phyloP scores from a whole-genome alignment of 164 flowering plant species.

The Vitis labrusca region DNA sequence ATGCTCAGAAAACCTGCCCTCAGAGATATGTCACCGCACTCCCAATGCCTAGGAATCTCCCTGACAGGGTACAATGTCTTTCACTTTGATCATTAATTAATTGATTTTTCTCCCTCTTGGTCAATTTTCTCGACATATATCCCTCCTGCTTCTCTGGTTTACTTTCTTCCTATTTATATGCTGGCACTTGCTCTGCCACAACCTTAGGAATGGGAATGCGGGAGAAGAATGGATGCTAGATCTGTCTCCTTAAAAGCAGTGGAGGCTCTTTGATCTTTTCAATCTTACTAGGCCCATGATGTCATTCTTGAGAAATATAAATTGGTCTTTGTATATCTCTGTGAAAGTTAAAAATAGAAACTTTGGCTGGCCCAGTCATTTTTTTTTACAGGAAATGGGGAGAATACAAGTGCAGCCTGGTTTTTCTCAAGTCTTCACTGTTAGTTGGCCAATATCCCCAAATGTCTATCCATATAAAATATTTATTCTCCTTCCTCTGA shows the following conservation, averaged over 20 bases:
- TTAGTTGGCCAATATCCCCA: background rate
- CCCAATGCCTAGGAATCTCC: slow-evolving; percentile 68
- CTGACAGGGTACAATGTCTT: slow-evolving; percentile 77
- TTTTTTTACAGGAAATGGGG: slow-evolving; percentile 26
- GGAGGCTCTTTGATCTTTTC: slow-evolving; percentile 23
- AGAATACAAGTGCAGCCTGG: slow-evolving; percentile 11
- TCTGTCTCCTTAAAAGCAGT: slow-evolving; percentile 20
- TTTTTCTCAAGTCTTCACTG: slow-evolving; percentile 5
- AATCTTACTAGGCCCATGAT: slow-evolving; percentile 22
- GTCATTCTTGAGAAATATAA: slow-evolving; percentile 20
- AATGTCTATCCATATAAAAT: background rate
- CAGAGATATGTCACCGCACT: slow-evolving; percentile 76
- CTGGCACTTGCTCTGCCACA: slow-evolving; percentile 17
- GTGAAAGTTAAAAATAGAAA: slow-evolving; percentile 13
- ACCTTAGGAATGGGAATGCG: slow-evolving; percentile 20
- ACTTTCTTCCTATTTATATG: slow-evolving; percentile 16
- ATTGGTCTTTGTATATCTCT: slow-evolving; percentile 22
- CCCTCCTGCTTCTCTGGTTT: slow-evolving; percentile 20
- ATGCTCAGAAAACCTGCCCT: slow-evolving; percentile 34
- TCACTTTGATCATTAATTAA: slow-evolving; percentile 63
- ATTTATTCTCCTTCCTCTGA: background rate
- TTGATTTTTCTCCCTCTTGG: slow-evolving; percentile 30
- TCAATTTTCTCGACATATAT: slow-evolving; percentile 19
- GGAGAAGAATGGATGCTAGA: slow-evolving; percentile 18
- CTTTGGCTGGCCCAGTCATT: slow-evolving; percentile 15